These are phyloP conservation scores for Fusarium abutilonis DNA, from an alignment of 2,329 filamentous ascomycete species.

Conservation along the genomic window DNA sequence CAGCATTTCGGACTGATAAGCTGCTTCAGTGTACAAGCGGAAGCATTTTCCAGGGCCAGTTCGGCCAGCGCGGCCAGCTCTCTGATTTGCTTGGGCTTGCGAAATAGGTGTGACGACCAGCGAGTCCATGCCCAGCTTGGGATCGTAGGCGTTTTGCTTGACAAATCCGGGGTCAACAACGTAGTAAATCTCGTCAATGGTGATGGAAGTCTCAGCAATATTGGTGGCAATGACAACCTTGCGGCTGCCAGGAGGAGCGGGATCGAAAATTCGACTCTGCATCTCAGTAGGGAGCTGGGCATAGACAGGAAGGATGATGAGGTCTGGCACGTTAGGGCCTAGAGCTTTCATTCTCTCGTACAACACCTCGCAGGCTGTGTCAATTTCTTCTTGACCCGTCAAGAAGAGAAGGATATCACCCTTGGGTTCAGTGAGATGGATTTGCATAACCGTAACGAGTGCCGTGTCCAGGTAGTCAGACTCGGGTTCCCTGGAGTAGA, in stretches of 20 bases:
- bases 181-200: slow-evolving; percentile 97
- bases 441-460: slow-evolving; percentile 97
- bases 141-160: slow-evolving; percentile 97
- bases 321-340: slow-evolving; percentile 87
- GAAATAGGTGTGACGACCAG: slow-evolving; percentile 95
- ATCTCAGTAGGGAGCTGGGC: slow-evolving; percentile 92
- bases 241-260: slow-evolving; percentile 82
- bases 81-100: slow-evolving; percentile 94
- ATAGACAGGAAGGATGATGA: slow-evolving; percentile 96
- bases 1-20: slow-evolving; percentile 96
- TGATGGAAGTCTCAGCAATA: slow-evolving; percentile 97
- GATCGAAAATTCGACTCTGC: slow-evolving; percentile 94
- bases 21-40: slow-evolving; percentile 92
- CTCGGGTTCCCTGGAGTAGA: slow-evolving; percentile 95
- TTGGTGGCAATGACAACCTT: slow-evolving; percentile 99
- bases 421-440: slow-evolving; percentile 89
- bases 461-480: slow-evolving; percentile 95
- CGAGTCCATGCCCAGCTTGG: slow-evolving; percentile 97
- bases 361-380: slow-evolving; percentile 90
- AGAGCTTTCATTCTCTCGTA: slow-evolving; percentile 96
- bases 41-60: slow-evolving; percentile 98
- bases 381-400: slow-evolving; percentile 97
- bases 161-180: slow-evolving; percentile 97
- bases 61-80: slow-evolving; percentile 89
- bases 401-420: slow-evolving; percentile 97